Conservation (phyloP, 495 filamentous ascomycete species). For the Pyrenula massariospora region DNA sequence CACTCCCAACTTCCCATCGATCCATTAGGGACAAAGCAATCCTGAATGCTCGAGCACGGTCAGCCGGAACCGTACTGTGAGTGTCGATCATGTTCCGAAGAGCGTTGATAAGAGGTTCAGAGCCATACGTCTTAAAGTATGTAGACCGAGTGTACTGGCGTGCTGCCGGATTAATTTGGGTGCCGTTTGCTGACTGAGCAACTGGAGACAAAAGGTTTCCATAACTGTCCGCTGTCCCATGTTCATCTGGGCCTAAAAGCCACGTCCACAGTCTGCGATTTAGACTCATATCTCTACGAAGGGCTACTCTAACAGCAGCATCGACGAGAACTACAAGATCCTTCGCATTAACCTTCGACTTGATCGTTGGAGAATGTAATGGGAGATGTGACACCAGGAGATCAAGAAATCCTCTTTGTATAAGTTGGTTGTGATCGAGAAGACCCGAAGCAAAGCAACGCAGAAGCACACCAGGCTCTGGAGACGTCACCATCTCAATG, state of each 20-base stretch:
- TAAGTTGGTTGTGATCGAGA: constrained; percentile 78
- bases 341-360: constrained; percentile 51
- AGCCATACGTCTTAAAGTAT: constrained; percentile 74
- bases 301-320: constrained; percentile 75
- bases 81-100: constrained; percentile 64
- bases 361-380: constrained; percentile 73
- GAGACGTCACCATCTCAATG: constrained; percentile 70
- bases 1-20: constrained; percentile 87
- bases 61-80: constrained; percentile 39
- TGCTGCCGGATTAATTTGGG: constrained; percentile 15
- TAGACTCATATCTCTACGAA: constrained; percentile 86
- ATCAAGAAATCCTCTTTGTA: constrained; percentile 90
- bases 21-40: constrained; percentile 96
- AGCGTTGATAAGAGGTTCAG: constrained; percentile 60
- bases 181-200: constrained; percentile 30
- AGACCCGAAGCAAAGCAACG: constrained; percentile 85
- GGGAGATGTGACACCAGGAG: constrained; percentile 85
- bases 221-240: constrained; percentile 30
- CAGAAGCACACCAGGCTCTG: constrained; percentile 83
- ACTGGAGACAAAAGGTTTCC: constrained; percentile 27
- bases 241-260: constrained; percentile 75
- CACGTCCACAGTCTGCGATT: constrained; percentile 94
- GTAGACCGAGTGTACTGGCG: constrained; percentile 26
- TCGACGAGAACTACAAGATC: constrained; percentile 73
- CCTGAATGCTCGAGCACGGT: constrained; percentile 77